A percentile compares a stretch with the other conserved stretches of the same genome.
Evolutionary conservation across 106 monocot genomes (phyloP).

Genomic region (Dioscorea zingiberensis): DNA sequence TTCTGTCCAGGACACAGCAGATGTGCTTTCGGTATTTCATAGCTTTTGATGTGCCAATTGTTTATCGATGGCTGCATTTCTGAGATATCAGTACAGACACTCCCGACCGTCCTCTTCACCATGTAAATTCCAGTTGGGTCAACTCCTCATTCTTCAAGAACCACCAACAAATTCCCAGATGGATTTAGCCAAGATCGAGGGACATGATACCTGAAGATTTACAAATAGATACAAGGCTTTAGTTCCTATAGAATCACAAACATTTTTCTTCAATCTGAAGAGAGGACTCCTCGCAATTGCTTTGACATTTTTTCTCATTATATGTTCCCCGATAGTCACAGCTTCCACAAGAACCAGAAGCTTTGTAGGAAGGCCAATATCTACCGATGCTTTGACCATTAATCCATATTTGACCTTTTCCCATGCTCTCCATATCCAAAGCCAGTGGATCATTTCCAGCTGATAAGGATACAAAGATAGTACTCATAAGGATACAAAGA

Average conservation of each 20-base stretch:
- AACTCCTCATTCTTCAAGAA: slow-evolving; percentile 45
- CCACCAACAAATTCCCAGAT: slow-evolving; percentile 32
- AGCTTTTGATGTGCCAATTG: slow-evolving; percentile 5
- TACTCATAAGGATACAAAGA: too few relatives aligned
- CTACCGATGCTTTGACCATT: slow-evolving; percentile 74
- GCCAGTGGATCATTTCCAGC: slow-evolving; percentile 62
- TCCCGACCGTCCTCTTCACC: slow-evolving; percentile 30
- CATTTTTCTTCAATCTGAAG: not conserved
- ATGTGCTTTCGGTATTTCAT: slow-evolving; percentile 16
- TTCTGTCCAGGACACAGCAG: slow-evolving; percentile 22
- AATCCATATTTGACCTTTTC: slow-evolving; percentile 78
- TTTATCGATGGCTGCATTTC: slow-evolving; percentile 20
- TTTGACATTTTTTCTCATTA: slow-evolving; percentile 55
- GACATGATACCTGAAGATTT: slow-evolving; percentile 35
- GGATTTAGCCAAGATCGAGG: slow-evolving; percentile 44
- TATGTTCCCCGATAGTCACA: slow-evolving; percentile 58
- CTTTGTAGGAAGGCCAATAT: slow-evolving; percentile 69
- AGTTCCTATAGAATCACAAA: too few relatives aligned
- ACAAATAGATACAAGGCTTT: not conserved
- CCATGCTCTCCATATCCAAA: slow-evolving; percentile 83
- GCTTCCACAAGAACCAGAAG: slow-evolving; percentile 55
- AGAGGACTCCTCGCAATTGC: slow-evolving; percentile 51
- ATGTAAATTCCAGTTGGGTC: slow-evolving; percentile 31
- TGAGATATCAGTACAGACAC: slow-evolving; percentile 12
- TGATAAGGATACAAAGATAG: slow-evolving; percentile 56